Percentiles rank a stretch among this genome's conserved stretches.
phyloP scores from a whole-genome alignment of 2,329 filamentous ascomycete species.

The Cladophialophora chaetospira region DNA sequence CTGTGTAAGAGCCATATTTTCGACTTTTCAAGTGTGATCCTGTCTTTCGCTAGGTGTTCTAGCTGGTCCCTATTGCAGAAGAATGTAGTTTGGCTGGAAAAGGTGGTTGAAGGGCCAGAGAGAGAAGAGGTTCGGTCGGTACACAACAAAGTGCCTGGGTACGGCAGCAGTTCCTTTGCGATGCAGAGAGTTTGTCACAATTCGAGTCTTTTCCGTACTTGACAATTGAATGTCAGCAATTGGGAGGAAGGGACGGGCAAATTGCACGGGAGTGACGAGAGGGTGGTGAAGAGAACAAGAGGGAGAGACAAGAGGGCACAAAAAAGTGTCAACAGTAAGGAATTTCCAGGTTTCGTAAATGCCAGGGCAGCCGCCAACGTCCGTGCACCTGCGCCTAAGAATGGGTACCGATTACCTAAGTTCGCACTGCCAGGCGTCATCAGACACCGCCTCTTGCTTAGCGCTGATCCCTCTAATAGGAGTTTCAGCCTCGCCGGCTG shows the following conservation, averaged over 20 bases:
- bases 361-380: constrained; percentile 1
- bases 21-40: not conserved
- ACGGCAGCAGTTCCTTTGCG: constrained; percentile 10
- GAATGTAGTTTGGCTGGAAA: not conserved
- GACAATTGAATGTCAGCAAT: constrained; percentile 56
- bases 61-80: not conserved
- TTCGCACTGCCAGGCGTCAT: not conserved
- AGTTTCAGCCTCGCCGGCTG: constrained; percentile 3
- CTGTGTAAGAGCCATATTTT: constrained; percentile 82
- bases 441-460: constrained; percentile 1
- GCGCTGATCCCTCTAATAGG: not conserved
- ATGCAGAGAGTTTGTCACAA: constrained; percentile 35
- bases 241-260: constrained; percentile 33
- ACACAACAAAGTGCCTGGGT: constrained; percentile 27
- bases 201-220: constrained; percentile 44
- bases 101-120: not conserved
- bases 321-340: constrained; percentile 9
- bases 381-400: constrained; percentile 13
- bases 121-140: constrained; percentile 26
- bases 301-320: constrained; percentile 13
- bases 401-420: constrained; percentile 8
- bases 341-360: constrained; percentile 8
- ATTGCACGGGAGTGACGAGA: constrained; percentile 35
- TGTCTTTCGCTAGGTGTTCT: not conserved
- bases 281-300: constrained; percentile 31